Base-by-base conservation (phyloP, 257 asterid species). In the Nicotiana tabacum region DNA sequence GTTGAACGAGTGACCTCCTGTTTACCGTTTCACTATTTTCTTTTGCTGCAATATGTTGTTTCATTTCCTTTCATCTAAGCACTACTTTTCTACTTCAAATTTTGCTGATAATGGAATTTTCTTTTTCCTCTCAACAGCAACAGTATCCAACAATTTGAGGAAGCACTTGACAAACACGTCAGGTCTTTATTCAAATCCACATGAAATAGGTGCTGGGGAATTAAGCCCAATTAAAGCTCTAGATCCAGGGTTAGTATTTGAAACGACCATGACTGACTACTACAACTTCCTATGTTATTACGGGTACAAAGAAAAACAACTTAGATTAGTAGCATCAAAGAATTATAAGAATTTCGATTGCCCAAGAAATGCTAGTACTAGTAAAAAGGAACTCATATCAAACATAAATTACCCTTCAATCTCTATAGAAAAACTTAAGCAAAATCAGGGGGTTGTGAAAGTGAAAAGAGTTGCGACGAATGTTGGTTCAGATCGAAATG, bases 401-500 rank as follows among this genome's bases (percentile, higher is more conserved):
- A 78, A 88, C 83, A 83, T 92, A 58, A 93, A 93, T 83, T 93
- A 92, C 78, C 98, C 97, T 48, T 87, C 94, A 57, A 91, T 93
- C 43, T 92, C 98, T 76, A 85, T 92, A n/a, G 92, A 83, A 10
- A 84, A 87, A 57, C 83, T 90, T 13, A 65, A 67, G 64, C 80
- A 56, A 30, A 82, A 35, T 1, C 85, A 83, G 4, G 91, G 90
- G 0, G 77, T 89, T 11, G 83, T 84, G 65, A 88, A 70, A 88
- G 90, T 93, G 33, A 89, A 81, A 72, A 88, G 98, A 77, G 87
- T 92, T 16, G 93, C 68, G 1, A 90, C 91, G 5, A 92, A 91
- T 70, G 80, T 92, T 58, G 98, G 94, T 13, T 53, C 89, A 4
- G 46, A 39, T 39, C 82, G 87, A 56, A 84, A 89, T 58, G 86